Conservation (phyloP, 2,329 filamentous ascomycete species). For the Paecilomyces sp. region DNA sequence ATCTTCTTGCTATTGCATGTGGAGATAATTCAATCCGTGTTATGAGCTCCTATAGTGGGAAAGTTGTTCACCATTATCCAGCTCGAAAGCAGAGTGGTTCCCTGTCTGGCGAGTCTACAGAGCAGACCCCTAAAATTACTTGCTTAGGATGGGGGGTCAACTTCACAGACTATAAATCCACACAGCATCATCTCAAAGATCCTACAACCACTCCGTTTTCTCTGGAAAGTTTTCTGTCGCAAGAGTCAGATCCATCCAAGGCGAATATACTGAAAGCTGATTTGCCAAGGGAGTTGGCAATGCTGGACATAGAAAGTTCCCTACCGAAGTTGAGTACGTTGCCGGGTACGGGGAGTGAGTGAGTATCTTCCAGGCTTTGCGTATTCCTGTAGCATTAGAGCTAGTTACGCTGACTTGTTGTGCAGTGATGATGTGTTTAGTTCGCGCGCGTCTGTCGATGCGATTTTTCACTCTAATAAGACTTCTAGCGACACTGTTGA, state of each 20-base stretch:
- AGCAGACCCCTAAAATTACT: conserved; percentile 24
- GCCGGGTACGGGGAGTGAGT: conserved; percentile 58
- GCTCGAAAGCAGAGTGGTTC: conserved; percentile 15
- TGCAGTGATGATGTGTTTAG: conserved; percentile 56
- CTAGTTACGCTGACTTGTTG: conserved; percentile 45
- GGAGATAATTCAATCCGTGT: conserved; percentile 72
- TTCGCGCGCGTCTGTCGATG: conserved; percentile 61
- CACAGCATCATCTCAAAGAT: conserved; percentile 34
- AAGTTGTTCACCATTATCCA: conserved; percentile 66
- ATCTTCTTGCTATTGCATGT: conserved; percentile 76
- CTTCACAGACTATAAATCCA: conserved; percentile 43
- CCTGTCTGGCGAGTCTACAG: not conserved
- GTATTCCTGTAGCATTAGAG: conserved; percentile 6
- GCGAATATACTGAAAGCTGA: conserved; percentile 40
- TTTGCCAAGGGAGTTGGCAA: conserved; percentile 65
- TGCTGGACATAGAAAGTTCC: conserved; percentile 68
- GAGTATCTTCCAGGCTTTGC: conserved; percentile 4
- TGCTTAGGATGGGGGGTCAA: conserved; percentile 50
- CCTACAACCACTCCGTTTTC: conserved; percentile 21
- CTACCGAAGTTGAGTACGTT: conserved; percentile 70
- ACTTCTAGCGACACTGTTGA: conserved; percentile 69
- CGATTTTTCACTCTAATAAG: conserved; percentile 57
- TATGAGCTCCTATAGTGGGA: conserved; percentile 72
- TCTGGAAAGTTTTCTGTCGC: conserved; percentile 35
- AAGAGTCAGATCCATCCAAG: conserved; percentile 30